Evolutionary conservation across 768 basidiomycete species (phyloP), one percentile per base, ranked within the genome.

Genomic region (Tylopilus rubrobrunneus): DNA sequence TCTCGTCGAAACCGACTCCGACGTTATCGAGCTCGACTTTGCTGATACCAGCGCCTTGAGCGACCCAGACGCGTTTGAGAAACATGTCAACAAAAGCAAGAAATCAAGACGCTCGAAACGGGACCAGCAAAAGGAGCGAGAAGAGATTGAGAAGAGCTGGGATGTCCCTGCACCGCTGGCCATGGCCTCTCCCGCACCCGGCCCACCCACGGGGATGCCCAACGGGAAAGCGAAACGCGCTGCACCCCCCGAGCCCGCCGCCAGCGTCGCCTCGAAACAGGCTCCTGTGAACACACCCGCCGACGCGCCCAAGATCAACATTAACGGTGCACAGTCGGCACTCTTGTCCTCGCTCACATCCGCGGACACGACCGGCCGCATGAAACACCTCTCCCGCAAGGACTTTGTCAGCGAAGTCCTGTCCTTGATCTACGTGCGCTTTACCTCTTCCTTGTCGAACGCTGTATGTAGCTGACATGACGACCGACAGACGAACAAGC

Each of bases 21-120:
- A 86, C 51, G 80, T 90, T 25, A 78, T 89, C 10, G 88, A 89
- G 66, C 80, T 90, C 48, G 85, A 87, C 65, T 90, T 87, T 61
- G 77, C 77, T 6, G 88, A 89, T 51, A 89, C 79, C 41, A 84
- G 85, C 53, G 82, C 85, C 21, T 67, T 90, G 62, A 87, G 86
- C 63, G 83, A 89, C 58, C 80, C 82, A 2, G 78, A 77, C 45
- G 77, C 78, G 10, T 87, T 86, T 60, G 61, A 76, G 69, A 54
- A 56, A 70, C 54, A 63, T 17, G 48, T 52, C 40, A 56, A 60
- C 56, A 70, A 68, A 21, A 58, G 60, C 21, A 66, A 59, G 56
- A 64, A 61, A 52, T 15, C 58, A 19, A 66, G 52, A 46, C 62
- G 57, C 23, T 58, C 56, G 15, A 74, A 63, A 66, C 74, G 60